Base-by-base conservation (phyloP, 805 yeast genomes). In the Candida succiphila region DNA sequence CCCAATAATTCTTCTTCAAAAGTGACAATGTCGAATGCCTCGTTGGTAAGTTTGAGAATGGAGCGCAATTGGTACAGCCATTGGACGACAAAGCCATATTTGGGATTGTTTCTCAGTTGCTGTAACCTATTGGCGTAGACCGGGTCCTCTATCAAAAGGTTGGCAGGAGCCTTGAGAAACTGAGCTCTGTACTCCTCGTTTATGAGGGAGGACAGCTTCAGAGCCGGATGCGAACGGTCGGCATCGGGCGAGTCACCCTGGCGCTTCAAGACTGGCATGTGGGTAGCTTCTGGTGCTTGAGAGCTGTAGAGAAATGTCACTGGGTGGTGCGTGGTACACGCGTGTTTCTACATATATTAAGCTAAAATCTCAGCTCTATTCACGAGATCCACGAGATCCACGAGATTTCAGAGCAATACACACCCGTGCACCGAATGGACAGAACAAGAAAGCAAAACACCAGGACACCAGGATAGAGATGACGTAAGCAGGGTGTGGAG, bases 1-100 rank as follows among this genome's bases (percentile, higher is more conserved):
- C 67, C 68, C 18, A 75, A 56, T 12, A 78, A 54, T 42, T 78
- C 86, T 44, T 75, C 75, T 45, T 78, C 86, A 38, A 77, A 65
- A 15, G 68, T 56, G 37, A 75, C 78, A 7, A 68, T 66, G 43
- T 76, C 79, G 42, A 77, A 72, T 10, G 61, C 60, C 34, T 75
- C 82, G 6, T 61, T 56, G 10, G 59, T 57, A 34, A 78, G 49
- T 42, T 63, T 70, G 24, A 76, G 49, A 31, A 63, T 61, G 17
- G 73, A 75, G 35, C 76, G 66, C 49, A 69, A 66, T 30, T 65
- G 58, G 39, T 64, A 65, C 19, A 76, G 49, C 84, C 84, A 77
- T 49, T 75, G 73, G 10, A 72, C 51, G 3, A 65, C 52, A 34
- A 49, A 62, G 8, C 61, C 56, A 39, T 54, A 67, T 27, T 56